Evolutionary conservation across 352 stramenopile species (phyloP).

Genomic region (Aphanomyces astaci): DNA sequence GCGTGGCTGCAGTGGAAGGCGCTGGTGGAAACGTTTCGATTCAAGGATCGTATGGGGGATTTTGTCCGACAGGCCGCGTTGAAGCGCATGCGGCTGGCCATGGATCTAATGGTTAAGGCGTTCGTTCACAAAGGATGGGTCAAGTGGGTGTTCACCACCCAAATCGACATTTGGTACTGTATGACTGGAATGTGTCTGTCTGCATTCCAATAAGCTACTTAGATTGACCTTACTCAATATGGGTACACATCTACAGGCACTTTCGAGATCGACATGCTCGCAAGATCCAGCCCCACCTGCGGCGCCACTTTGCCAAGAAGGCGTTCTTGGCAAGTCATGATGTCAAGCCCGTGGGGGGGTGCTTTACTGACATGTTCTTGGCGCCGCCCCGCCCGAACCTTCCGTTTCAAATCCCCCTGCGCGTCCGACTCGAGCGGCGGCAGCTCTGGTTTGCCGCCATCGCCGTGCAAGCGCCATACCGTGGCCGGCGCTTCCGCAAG

Average conservation of each 20-base stretch:
- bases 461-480: slow-evolving; percentile 48
- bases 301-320: slow-evolving; percentile 33
- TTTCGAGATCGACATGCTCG: slow-evolving; percentile 41
- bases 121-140: slow-evolving; percentile 52
- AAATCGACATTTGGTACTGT: slow-evolving; percentile 50
- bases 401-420: slow-evolving; percentile 36
- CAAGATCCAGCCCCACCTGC: slow-evolving; percentile 46
- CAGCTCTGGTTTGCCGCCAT: slow-evolving; percentile 50
- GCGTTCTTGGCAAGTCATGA: slow-evolving; percentile 42
- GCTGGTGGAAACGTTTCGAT: slow-evolving; percentile 54
- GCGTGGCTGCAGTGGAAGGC: slow-evolving; percentile 76
- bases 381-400: slow-evolving; percentile 32
- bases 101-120: slow-evolving; percentile 57
- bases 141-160: slow-evolving; percentile 48
- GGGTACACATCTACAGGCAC: too few relatives aligned
- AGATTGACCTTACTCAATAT: too few relatives aligned
- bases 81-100: slow-evolving; percentile 50
- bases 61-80: slow-evolving; percentile 55
- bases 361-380: slow-evolving; percentile 53
- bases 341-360: slow-evolving; percentile 34
- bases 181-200: too few relatives aligned
- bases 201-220: too few relatives aligned
- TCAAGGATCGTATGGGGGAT: slow-evolving; percentile 40
- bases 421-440: slow-evolving; percentile 49
- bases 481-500: slow-evolving; percentile 42